Evolutionary conservation across 1,139 yeast species (phyloP), one percentile per base, ranked within the genome.

Genomic region (Yamadazyma atlantica): DNA sequence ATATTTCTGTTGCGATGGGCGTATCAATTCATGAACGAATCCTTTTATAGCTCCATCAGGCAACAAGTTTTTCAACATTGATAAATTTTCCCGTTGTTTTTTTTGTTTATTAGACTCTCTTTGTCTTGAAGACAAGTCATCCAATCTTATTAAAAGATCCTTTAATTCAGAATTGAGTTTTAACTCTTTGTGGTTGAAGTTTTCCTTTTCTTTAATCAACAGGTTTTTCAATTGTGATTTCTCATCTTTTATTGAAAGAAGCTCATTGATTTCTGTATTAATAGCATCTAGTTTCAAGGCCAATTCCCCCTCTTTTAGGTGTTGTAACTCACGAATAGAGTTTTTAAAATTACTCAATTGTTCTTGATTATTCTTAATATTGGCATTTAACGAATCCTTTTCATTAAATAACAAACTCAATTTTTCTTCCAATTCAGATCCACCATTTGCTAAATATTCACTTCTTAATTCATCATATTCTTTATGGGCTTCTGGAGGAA

Each of bases 41-140:
- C 97, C 97, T 48, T 75, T 78, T 7, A 90, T 92, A 2, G 95
- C 85, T 13, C 67, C 69, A 21, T 57, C 54, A 0, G 96, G 95
- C 45, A 86, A 78, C 18, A 83, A 62, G 51, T 86, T 76, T 50
- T 80, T 83, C 39, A 90, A 62, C 44, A 79, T 73, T 0, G 80
- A 62, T 3, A 86, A 81, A 49, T 83, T 87, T 49, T 88, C 96
- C 41, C 90, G 71, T 36, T 85, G 62, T 47, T 73, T 77, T 41
- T 75, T 71, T 48, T 86, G 96, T 43, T 78, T 78, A 39, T 77
- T 76, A 1, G 88, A 73, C 53, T 88, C 97, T 49, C 92, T 75
- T 58, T 82, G 85, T 38, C 75, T 80, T 0, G 95, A 87, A 35
- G 80, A 80, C 29, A 85, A 62, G 42, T 86, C 95, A 44, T 85